Base-by-base conservation (phyloP, 176 grass and related monocot genomes). In the Saccharum officinarum region DNA sequence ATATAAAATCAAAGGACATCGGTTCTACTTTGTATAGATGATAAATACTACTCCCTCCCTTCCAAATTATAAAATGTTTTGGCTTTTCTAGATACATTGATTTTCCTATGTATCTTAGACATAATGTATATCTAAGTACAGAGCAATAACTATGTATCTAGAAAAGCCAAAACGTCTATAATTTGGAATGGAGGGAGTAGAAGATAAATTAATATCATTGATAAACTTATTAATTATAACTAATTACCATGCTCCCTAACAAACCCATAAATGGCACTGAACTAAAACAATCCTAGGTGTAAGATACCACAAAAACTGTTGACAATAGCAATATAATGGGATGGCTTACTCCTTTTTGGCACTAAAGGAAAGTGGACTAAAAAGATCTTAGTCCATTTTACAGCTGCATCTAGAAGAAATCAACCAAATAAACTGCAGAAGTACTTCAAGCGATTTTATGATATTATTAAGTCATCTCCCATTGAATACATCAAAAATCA, bases 401-500 rank as follows among this genome's bases (percentile, higher is more conserved):
- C 16, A 80, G 45, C 6, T 47, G 18, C 39, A 26, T 26, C 31
- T 80, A 41, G 37, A 52, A 67, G 59, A 20, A 37, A 75, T 45
- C 10, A 39, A 23, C 54, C 10, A 66, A 46, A 66, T 6, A 69
- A 76, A 38, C 31, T 64, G 22, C 33, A n/a, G 26, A 34, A 39
- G 4, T 20, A 76, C 12, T 33, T 33, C 25, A 44, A 83, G 39
- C 22, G 39, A n/a, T 69, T 63, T 62, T 67, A 62, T 77, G 22
- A 38, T 63, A 50, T 38, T 38, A 49, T 77, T 77, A 47, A 14
- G 12, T 42, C 42, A 88, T 71, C 33, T 65, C 34, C 42, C 33
- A 79, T 33, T 71, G 0, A n/a, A 38, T 73, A 39, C 49, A 82
- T 87, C 50, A 30, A 31, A 65, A 65, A 65, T 55, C 46, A 64